Evolutionary conservation across 1,139 yeast species (phyloP), one percentile per base, ranked within the genome.

Genomic region (Zhuliangozyma parablackwelliae): DNA sequence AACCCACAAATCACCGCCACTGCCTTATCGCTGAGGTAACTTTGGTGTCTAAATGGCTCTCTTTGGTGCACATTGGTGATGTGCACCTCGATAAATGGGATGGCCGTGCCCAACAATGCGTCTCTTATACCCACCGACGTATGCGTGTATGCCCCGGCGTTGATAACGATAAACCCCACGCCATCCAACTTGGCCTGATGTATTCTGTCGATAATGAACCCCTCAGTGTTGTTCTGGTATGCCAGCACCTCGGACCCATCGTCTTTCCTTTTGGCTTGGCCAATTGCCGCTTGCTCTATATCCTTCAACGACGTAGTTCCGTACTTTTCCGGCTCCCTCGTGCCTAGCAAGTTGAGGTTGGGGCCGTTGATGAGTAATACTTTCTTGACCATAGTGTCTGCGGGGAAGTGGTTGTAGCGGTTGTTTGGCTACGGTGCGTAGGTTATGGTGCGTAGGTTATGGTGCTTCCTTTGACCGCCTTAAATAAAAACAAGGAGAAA

Each of bases 81-180:
- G 45, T 72, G 77, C 8, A 71, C 61, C 45, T 72, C 78, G 28
- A 72, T 62, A 45, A 64, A 72, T 21, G 78, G 77, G 36, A 70
- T 71, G 16, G 65, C 67, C 5, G 72, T 71, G 26, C 69, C 73
- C 32, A 70, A 50, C 29, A 72, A 56, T 2, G 77, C 77, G 49
- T 72, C 78, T 44, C 78, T 62, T 20, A 72, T 60, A 1, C 72
- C 78, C 13, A 72, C 69, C 0, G 75, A 69, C 1, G 77, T 72
- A 43, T 72, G 78, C 2, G 77, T 72, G 46, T 69, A 71, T 7
- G 77, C 77, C 33, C 77, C 77, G 9, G 77, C 77, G 47, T 72
- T 72, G 38, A 72, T 69, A 26, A 72, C 61, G 35, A 72, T 55
- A 34, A 65, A 66, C 2, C 61, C 67, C 21, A 65, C 64, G 4